Base-by-base conservation (phyloP, 169 alveolate genomes). In the Babesia ovata region DNA sequence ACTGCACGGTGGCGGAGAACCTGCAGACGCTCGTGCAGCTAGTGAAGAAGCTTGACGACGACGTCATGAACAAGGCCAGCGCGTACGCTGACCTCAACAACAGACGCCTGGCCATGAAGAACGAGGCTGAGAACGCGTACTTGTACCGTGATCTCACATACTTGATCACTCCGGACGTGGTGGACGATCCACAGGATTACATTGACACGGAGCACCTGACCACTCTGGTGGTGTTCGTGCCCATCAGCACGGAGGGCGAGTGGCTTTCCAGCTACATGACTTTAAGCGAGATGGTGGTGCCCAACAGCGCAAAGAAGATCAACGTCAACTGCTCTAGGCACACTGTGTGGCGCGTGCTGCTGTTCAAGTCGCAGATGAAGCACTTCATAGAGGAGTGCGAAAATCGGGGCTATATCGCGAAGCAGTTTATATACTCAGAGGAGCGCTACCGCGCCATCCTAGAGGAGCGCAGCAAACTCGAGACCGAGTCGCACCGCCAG, bases 151-250 rank as follows among this genome's bases (percentile, higher is more conserved):
- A 94, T 63, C 66, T 94, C 36, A 92, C 92, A 21, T 94, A 93
- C 65, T 89, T 93, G 22, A 91, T 94, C 46, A 93, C 95, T 3
- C 95, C 95, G 58, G 95, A 94, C 24, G 78, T 87, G 13, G 92
- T 92, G n/a, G 89, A 67, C 39, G 90, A 91, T 33, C 75, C 86
- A 0, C 72, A 72, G 12, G 94, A 88, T 29, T 88, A 92, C 71
- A 81, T 90, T 13, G 95, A 93, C 54, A 87, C 96, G 19, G 93
- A 90, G 52, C 93, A 91, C 84, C 54, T 94, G 33, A 77, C 92
- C 10, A 94, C 97, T 16, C 67, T 94, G 33, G 82, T 94, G 54
- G 94, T 90, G 0, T 85, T 89, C 59, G 90, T 94, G 50, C 96
- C 95, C 36, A 75, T 77, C 62, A 91, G 94, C 46, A 67, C 66